Conservation (phyloP, 1,284 basidiomycete genomes). For the Pseudozyma flocculosa region DNA sequence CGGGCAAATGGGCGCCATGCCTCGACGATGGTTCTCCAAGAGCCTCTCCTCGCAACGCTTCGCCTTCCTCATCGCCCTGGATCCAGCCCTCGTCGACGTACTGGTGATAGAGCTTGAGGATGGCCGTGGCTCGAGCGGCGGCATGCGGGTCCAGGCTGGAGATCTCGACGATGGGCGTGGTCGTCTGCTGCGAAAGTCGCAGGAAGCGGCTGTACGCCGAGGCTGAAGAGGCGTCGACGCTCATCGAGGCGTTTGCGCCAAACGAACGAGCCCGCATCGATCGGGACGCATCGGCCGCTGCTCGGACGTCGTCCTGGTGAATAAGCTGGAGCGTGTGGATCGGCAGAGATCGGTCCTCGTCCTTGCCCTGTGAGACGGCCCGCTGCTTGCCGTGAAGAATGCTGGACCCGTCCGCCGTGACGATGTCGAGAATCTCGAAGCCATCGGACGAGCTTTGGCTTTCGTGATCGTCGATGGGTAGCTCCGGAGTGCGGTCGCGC, state of each 20-base stretch:
- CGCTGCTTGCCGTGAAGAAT: background rate
- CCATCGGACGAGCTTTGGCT: background rate
- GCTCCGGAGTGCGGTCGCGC: background rate
- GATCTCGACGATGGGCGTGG: constrained; percentile 48
- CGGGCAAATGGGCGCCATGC: no score
- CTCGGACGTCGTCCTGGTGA: background rate
- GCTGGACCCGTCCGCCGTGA: background rate
- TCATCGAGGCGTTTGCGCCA: background rate
- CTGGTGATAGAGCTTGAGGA: constrained; percentile 49
- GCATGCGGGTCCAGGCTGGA: constrained; percentile 43
- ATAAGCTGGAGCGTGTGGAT: constrained; percentile 27
- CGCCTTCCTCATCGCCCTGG: constrained; percentile 11
- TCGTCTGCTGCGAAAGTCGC: constrained; percentile 36
- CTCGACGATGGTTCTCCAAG: no score
- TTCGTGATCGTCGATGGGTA: background rate
- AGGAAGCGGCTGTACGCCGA: constrained; percentile 19
- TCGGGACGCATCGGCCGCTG: background rate
- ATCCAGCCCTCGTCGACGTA: constrained; percentile 51
- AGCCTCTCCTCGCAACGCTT: constrained; percentile 8
- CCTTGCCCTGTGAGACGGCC: constrained; percentile 2
- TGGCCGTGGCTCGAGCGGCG: constrained; percentile 47
- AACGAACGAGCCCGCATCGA: background rate
- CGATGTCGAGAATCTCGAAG: background rate
- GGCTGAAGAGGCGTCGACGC: constrained; percentile 6
- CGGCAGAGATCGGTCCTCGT: constrained; percentile 8